phyloP scores from a whole-genome alignment of 106 monocot genomes.

The Iris macrosiphon region DNA sequence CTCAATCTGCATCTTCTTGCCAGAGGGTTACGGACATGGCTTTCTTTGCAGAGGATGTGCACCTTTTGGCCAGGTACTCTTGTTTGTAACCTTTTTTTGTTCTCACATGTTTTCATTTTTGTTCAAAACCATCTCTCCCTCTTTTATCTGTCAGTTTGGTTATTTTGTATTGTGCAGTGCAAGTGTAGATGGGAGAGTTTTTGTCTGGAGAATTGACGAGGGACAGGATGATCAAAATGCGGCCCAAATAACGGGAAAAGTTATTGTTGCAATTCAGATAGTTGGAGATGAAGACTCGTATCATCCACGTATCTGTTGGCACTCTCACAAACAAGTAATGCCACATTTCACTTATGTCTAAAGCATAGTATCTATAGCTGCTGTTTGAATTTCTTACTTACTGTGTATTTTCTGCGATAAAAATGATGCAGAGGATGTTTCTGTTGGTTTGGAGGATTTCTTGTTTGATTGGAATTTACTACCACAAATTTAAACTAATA shows the following conservation, averaged over 20 bases:
- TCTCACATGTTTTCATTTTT: conserved; percentile 5
- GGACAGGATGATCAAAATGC: conserved; percentile 75
- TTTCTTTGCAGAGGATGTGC: conserved; percentile 96
- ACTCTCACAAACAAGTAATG: conserved; percentile 96
- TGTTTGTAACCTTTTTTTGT: conserved; percentile 19
- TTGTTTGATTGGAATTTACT: neutral
- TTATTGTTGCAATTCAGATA: conserved; percentile 75
- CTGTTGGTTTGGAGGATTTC: neutral
- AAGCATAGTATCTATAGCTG: no score
- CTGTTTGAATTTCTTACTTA: neutral
- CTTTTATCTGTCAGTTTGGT: neutral
- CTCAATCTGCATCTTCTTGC: neutral
- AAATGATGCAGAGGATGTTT: neutral
- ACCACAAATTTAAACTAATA: no score
- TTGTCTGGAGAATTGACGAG: conserved; percentile 95
- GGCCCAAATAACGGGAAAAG: conserved; percentile 78
- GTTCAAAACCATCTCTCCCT: neutral
- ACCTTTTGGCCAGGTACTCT: conserved; percentile 75
- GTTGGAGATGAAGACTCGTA: conserved; percentile 52
- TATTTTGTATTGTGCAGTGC: conserved; percentile 48
- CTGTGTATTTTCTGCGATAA: neutral
- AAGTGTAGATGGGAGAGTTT: conserved; percentile 88
- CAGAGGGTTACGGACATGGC: conserved; percentile 96
- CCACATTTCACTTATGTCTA: neutral
- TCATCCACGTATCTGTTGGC: conserved; percentile 96